phyloP scores from a whole-genome alignment of 2,329 filamentous ascomycete genomes.

The Pseudogymnoascus sp. region DNA sequence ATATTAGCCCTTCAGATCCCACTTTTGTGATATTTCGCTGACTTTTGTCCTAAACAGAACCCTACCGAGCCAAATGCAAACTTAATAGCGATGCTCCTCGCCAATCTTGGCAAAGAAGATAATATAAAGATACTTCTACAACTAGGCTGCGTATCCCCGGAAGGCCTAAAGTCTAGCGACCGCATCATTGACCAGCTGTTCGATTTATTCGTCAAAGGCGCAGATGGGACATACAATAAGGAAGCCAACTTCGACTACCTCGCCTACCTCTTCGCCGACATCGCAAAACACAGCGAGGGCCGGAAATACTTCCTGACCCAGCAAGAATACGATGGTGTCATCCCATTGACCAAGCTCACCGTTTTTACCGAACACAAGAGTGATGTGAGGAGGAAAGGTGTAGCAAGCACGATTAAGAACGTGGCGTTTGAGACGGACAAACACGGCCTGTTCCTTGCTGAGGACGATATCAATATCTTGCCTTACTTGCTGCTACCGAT shows the following conservation, averaged over 20 bases:
- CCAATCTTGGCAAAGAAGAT: conserved; percentile 81
- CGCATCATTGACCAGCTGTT: conserved; percentile 81
- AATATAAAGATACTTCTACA: conserved; percentile 59
- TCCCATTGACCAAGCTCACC: conserved; percentile 86
- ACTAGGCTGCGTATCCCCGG: conserved; percentile 59
- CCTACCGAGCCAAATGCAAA: conserved; percentile 74
- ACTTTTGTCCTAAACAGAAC: conserved; percentile 38
- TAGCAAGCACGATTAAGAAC: conserved; percentile 95
- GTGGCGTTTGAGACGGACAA: conserved; percentile 71
- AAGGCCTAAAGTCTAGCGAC: conserved; percentile 62
- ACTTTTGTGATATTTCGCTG: conserved; percentile 6
- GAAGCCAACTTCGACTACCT: conserved; percentile 86
- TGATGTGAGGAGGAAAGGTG: conserved; percentile 76
- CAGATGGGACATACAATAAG: conserved; percentile 74
- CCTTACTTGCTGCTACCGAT: conserved; percentile 86
- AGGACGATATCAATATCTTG: conserved; percentile 68
- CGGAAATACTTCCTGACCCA: conserved; percentile 65
- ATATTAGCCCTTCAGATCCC: conserved; percentile 42
- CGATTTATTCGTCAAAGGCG: conserved; percentile 92
- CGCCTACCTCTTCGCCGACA: conserved; percentile 86
- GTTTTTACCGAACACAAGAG: conserved; percentile 92
- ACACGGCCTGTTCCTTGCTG: conserved; percentile 62
- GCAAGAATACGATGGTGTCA: conserved; percentile 69
- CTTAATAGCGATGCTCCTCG: conserved; percentile 80
- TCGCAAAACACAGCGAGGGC: conserved; percentile 72